Conservation (phyloP, 2,329 filamentous ascomycete species). For the Myriangium duriaei region DNA sequence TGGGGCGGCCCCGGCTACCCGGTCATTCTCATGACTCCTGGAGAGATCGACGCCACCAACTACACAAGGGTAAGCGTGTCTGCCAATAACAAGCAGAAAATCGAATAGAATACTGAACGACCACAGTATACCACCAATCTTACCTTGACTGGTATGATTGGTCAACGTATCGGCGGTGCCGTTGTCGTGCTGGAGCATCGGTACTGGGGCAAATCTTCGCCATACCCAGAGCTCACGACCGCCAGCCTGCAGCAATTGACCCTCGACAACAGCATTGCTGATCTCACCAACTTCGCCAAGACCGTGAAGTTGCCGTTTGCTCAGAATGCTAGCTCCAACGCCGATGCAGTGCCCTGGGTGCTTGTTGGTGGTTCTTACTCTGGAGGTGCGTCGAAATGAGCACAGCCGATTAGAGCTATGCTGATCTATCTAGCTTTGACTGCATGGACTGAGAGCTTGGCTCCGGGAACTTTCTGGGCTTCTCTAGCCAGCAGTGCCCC, state of each 20-base stretch:
- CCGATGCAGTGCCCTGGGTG: too few relatives aligned
- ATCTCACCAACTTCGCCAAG: constrained; percentile 43
- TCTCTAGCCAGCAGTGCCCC: constrained; percentile 46
- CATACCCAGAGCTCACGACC: constrained; percentile 38
- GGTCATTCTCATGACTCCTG: constrained; percentile 31
- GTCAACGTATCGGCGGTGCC: constrained; percentile 41
- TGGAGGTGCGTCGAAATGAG: too few relatives aligned
- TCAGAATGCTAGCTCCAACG: constrained; percentile 26
- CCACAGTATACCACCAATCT: too few relatives aligned
- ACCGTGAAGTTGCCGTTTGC: constrained; percentile 44
- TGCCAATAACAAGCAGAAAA: not conserved
- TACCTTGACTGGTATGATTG: constrained; percentile 40
- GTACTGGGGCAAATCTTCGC: constrained; percentile 46
- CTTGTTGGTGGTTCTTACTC: constrained; percentile 45
- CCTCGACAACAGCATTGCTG: constrained; percentile 40
- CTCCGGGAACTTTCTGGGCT: constrained; percentile 47
- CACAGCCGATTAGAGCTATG: too few relatives aligned
- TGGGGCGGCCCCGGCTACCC: constrained; percentile 45
- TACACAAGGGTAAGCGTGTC: constrained; percentile 26
- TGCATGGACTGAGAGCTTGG: constrained; percentile 42
- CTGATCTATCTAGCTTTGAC: too few relatives aligned
- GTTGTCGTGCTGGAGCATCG: constrained; percentile 46
- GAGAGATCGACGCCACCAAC: constrained; percentile 35
- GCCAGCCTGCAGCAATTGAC: constrained; percentile 44
- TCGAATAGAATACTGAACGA: too few relatives aligned